Conservation (phyloP, 495 filamentous ascomycete species). For the Ascodesmis nigricans region DNA sequence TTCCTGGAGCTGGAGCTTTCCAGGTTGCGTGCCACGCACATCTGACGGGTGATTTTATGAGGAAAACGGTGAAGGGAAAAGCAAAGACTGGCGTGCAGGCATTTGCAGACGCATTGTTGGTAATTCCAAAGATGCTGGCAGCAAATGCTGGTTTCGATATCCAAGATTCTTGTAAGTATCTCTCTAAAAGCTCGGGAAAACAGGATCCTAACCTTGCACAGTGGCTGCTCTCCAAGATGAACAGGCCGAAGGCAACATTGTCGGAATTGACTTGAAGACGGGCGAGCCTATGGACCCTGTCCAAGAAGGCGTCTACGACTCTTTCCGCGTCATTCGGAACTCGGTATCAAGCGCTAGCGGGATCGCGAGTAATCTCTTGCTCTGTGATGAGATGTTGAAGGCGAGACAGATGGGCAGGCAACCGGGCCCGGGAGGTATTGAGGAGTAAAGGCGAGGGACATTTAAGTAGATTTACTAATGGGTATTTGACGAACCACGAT, state of each 20-base stretch:
- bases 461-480: too few relatives aligned
- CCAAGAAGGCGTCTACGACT: constrained; percentile 81
- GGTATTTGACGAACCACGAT: too few relatives aligned
- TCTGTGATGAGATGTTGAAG: constrained; percentile 95
- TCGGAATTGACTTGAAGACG: constrained; percentile 64
- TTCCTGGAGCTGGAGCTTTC: constrained; percentile 88
- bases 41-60: constrained; percentile 58
- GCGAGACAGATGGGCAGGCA: constrained; percentile 58
- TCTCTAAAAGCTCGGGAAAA: too few relatives aligned
- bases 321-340: constrained; percentile 83
- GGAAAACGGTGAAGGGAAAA: constrained; percentile 84
- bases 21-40: constrained; percentile 87
- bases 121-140: constrained; percentile 93
- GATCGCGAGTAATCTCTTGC: constrained; percentile 82
- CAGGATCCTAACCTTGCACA: constrained; percentile 23
- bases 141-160: constrained; percentile 93
- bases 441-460: too few relatives aligned
- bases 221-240: constrained; percentile 77
- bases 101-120: constrained; percentile 77
- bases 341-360: constrained; percentile 81
- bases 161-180: constrained; percentile 60
- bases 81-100: constrained; percentile 84
- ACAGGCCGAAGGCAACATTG: constrained; percentile 56
- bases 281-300: constrained; percentile 94
- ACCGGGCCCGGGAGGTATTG: background rate